Evolutionary conservation across 768 basidiomycete species (phyloP), one percentile per base, ranked within the genome.

Genomic region (Multifurca ochricompacta): DNA sequence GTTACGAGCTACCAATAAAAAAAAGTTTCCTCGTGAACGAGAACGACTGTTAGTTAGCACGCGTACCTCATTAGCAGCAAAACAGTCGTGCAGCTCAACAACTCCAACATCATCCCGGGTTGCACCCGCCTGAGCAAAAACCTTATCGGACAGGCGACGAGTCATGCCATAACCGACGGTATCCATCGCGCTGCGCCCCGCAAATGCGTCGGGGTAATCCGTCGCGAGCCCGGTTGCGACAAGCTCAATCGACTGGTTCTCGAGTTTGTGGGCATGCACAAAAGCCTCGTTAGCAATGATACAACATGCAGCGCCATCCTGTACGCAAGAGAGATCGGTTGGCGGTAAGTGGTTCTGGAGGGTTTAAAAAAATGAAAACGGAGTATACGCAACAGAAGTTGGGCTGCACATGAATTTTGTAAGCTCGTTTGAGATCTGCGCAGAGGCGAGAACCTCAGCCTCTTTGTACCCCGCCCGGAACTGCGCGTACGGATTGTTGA

Each of bases 391-490:
- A 48, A 54, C 53, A 32, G 81, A 90, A 30, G 89, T 92, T 0
- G 89, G 89, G 61, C 86, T 90, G 64, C 88, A 91, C 87, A 91
- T 91, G 66, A 79, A 83, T 67, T 86, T 86, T 2, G 89, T 89
- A 44, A 88, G 70, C 60, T 87, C 78, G 42, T 79, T 82, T 39
- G 76, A 85, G 65, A 91, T 80, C 69, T 82, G 83, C 6, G 78
- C 75, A 3, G 87, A 77, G 10, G 74, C 72, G 49, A 87, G 65
- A 25, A 91, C 76, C 62, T 91, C 77, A 60, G 89, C 81, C 18
- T 79, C 77, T 18, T 74, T 81, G 84, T 86, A 89, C 4, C 85
- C 85, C 62, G 83, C 77, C 5, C 82, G 77, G 68, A 93, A 93
- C 65, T 93, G 91, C 0, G 87, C 84, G 61, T 92, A 93, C 0